Percentiles rank a stretch among this genome's conserved stretches.
Conservation (phyloP, 352 stramenopile species). For the Globisporangium alternatum region DNA sequence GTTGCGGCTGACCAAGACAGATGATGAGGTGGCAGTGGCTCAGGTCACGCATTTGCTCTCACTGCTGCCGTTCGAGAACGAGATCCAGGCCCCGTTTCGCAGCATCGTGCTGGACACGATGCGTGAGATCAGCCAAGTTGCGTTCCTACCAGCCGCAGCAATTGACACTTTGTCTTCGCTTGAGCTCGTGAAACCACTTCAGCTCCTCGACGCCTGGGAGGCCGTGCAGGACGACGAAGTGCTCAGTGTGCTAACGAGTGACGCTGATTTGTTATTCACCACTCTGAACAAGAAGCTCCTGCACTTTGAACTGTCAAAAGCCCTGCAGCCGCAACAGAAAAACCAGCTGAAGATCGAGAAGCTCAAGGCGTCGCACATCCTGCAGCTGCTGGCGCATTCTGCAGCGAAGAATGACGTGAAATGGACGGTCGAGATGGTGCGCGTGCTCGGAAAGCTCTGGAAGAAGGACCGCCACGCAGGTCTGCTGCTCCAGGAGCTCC, state of each 20-base stretch:
- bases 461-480: constrained; percentile 43
- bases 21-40: constrained; percentile 5
- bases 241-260: constrained; percentile 10
- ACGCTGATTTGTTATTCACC: constrained; percentile 23
- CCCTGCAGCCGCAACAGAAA: constrained; percentile 46
- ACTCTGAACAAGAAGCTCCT: constrained; percentile 56
- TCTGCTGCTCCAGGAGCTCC: constrained; percentile 58
- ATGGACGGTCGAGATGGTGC: constrained; percentile 40
- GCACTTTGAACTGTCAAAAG: constrained; percentile 34
- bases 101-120: constrained; percentile 56
- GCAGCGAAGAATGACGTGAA: constrained; percentile 31
- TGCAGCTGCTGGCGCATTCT: constrained; percentile 47
- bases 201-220: constrained; percentile 50
- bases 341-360: constrained; percentile 60
- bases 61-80: constrained; percentile 62
- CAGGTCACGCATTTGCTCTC: constrained; percentile 37
- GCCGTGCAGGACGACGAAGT: constrained; percentile 20
- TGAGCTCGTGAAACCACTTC: constrained; percentile 24
- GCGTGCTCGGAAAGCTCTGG: constrained; percentile 56
- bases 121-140: constrained; percentile 45
- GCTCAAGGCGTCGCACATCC: constrained; percentile 56
- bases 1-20: not conserved
- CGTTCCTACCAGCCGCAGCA: constrained; percentile 34
- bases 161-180: not conserved
- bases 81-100: constrained; percentile 72